Percentiles rank a stretch among this genome's conserved stretches.
phyloP scores from a whole-genome alignment of 2,329 filamentous ascomycete species.

The Microcyclospora pomicola region DNA sequence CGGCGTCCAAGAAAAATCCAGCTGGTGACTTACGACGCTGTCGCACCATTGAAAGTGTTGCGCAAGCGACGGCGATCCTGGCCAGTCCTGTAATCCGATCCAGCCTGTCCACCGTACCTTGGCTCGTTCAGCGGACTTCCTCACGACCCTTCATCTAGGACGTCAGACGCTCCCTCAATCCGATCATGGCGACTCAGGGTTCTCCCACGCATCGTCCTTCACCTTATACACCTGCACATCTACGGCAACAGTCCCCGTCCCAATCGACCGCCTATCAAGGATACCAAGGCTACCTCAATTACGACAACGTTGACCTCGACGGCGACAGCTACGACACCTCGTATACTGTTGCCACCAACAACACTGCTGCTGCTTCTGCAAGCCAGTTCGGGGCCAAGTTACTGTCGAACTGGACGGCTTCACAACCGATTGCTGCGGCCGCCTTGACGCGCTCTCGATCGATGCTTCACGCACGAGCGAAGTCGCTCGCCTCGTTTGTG shows the following conservation, averaged over 20 bases:
- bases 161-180: too few species aligned
- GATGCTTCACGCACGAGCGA: slow-evolving; percentile 18
- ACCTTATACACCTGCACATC: background rate
- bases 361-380: slow-evolving; percentile 9
- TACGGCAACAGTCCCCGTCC: background rate
- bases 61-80: too few species aligned
- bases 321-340: slow-evolving; percentile 7
- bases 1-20: too few species aligned
- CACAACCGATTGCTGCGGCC: slow-evolving; percentile 14
- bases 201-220: too few species aligned
- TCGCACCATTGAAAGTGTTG: too few species aligned
- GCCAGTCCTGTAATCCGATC: too few species aligned
- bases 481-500: slow-evolving; percentile 17
- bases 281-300: slow-evolving; percentile 10
- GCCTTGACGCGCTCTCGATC: slow-evolving; percentile 17
- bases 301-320: slow-evolving; percentile 4
- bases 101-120: too few species aligned
- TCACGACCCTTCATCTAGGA: too few species aligned
- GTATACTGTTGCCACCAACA: slow-evolving; percentile 4
- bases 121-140: too few species aligned
- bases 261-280: slow-evolving; percentile 13
- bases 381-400: slow-evolving; percentile 13
- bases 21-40: too few species aligned
- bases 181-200: too few species aligned
- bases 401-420: slow-evolving; percentile 15